Base-by-base conservation (phyloP, 2,329 filamentous ascomycete species). In the Trichoderma afroharzianum region DNA sequence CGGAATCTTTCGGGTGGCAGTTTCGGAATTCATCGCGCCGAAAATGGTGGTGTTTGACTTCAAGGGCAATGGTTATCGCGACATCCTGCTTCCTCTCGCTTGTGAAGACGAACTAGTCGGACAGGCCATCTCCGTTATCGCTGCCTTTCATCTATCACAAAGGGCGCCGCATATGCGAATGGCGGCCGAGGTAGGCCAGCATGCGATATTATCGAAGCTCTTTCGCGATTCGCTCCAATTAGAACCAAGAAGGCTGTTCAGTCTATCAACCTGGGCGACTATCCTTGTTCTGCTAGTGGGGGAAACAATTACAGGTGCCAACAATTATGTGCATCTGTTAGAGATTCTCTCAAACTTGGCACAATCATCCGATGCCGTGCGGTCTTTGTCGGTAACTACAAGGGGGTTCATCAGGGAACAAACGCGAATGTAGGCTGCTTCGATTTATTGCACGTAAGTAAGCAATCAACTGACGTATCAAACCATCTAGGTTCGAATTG, bases 11-110 rank as follows among this genome's bases (percentile, higher is more conserved):
- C 21, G 8, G 18, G 33, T 32, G 15, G 21, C 28, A 68, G 66
- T 68, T 14, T 68, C 66, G 12, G 66, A 68, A 50, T 61, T 47
- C 66, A 68, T 68, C 12, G 66, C 66, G 8, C 66, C 66, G 15
- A 68, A 68, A 50, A 68, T 68, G 66, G 66, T 68, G 1, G 66
- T 68, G 12, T 68, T 59, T 32, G 66, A 68, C n/a, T 68, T 68
- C 24, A 59, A 36, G 33, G 66, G 66, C 28, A 68, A 68, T 18
- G 66, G 66, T 5, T 68, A 68, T 68, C 66, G 66, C 55, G 43
- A 68, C 33, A 68, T 68, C 26, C 39, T 68, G 2, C 66, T 68
- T 33, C 66, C 66, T 33, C 55, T 68, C 9, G 66, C 66, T 14
- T 68, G 66, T 33, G 66, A 68, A 36, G 66, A 68, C 8, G 55